Evolutionary conservation across 768 basidiomycete species (phyloP).

Genomic region (Panus rudis): DNA sequence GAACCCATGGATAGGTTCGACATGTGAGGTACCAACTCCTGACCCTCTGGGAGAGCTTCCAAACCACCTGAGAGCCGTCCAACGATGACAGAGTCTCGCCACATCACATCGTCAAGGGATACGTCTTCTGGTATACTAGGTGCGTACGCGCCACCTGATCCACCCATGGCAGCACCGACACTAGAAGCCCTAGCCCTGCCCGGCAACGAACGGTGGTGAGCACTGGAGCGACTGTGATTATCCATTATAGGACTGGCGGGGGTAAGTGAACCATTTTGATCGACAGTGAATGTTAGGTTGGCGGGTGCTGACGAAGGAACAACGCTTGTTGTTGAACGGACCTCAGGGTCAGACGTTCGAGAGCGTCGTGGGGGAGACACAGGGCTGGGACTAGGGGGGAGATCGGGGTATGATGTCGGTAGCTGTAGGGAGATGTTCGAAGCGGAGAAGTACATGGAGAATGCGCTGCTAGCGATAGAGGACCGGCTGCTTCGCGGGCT

Average conservation of each 20-base stretch:
- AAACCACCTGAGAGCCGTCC: constrained; percentile 21
- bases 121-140: too few species aligned
- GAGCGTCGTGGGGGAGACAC: too few species aligned
- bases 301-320: constrained; percentile 8
- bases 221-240: not conserved
- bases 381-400: constrained; percentile 14
- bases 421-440: constrained; percentile 27
- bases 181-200: not conserved
- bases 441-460: constrained; percentile 51
- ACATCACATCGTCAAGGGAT: too few species aligned
- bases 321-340: too few species aligned
- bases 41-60: constrained; percentile 46
- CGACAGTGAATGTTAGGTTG: constrained; percentile 18
- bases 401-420: constrained; percentile 17
- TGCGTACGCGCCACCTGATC: too few species aligned
- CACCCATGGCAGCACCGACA: too few species aligned
- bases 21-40: constrained; percentile 28
- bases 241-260: constrained; percentile 4
- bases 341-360: too few species aligned
- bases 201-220: not conserved
- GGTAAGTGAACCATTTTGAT: constrained; percentile 14
- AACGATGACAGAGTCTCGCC: constrained; percentile 10
- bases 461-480: constrained; percentile 48
- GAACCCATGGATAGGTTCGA: constrained; percentile 1
- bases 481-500: constrained; percentile 23